These are phyloP conservation scores for Pseudonectria buxi DNA, from an alignment of 2,329 filamentous ascomycete species.

Conservation along the genomic window DNA sequence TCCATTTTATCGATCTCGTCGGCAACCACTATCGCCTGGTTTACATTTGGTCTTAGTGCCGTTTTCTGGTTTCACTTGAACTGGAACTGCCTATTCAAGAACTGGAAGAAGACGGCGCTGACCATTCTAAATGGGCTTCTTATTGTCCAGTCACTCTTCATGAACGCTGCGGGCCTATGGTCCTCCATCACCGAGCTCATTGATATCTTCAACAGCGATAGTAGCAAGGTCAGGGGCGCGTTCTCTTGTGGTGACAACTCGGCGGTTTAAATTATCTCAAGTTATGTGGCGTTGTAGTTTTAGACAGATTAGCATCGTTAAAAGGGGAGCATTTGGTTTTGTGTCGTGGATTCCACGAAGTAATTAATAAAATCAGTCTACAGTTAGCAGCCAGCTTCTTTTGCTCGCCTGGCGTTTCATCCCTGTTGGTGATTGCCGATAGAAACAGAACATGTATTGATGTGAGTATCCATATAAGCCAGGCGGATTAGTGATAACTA, in stretches of 20 bases:
- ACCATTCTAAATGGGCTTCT: slow-evolving; percentile 21
- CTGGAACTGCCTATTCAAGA: slow-evolving; percentile 13
- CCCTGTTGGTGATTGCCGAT: no score
- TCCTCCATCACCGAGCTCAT: slow-evolving; percentile 24
- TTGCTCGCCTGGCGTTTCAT: no score
- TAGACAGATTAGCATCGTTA: no score
- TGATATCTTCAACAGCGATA: slow-evolving; percentile 20
- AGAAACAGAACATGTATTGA: no score
- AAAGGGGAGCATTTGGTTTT: no score
- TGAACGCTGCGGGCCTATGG: slow-evolving; percentile 30
- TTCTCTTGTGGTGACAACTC: slow-evolving; percentile 30
- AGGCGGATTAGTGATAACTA: no score
- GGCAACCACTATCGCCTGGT: slow-evolving; percentile 29
- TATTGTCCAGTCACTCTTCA: slow-evolving; percentile 26
- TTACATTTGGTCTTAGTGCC: slow-evolving; percentile 28
- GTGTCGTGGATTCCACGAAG: no score
- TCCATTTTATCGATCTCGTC: slow-evolving; percentile 30
- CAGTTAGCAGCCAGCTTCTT: no score
- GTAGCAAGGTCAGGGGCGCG: slow-evolving; percentile 18
- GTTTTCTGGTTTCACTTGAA: slow-evolving; percentile 30
- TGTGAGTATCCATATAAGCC: no score
- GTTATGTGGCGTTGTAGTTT: no score
- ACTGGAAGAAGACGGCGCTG: slow-evolving; percentile 16
- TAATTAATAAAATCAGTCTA: no score
- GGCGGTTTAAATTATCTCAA: slow-evolving; percentile 19